A percentile compares a stretch with the other conserved stretches of the same genome.
These are phyloP conservation scores for Pyronema domesticum DNA, from an alignment of 495 filamentous ascomycete species.

Conservation along the genomic window DNA sequence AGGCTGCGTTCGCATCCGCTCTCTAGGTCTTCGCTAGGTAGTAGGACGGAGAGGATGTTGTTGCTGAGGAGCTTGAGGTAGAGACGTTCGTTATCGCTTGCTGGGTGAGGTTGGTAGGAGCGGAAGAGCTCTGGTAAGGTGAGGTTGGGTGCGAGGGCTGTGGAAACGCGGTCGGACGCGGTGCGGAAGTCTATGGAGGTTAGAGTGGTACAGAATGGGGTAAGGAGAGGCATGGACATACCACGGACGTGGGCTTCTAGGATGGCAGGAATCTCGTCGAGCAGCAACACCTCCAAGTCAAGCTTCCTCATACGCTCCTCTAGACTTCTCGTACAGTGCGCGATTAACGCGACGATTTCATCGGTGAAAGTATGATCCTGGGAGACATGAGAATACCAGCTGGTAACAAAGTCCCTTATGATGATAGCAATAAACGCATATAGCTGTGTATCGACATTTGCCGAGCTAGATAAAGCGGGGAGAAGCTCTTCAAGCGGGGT, in stretches of 20 bases:
- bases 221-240: slow-evolving; percentile 27
- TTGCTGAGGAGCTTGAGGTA: slow-evolving; percentile 15
- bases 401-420: slow-evolving; percentile 62
- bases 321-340: slow-evolving; percentile 69
- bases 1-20: slow-evolving; percentile 67
- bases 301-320: slow-evolving; percentile 68
- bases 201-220: background rate
- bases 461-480: slow-evolving; percentile 79
- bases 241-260: slow-evolving; percentile 65
- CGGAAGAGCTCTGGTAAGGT: slow-evolving; percentile 15
- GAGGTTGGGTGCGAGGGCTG: slow-evolving; percentile 10
- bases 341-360: slow-evolving; percentile 75
- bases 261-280: slow-evolving; percentile 78
- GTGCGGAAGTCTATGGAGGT: slow-evolving; percentile 25
- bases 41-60: slow-evolving; percentile 55
- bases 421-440: slow-evolving; percentile 83
- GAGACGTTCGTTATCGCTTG: slow-evolving; percentile 3
- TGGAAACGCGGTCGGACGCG: slow-evolving; percentile 10
- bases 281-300: slow-evolving; percentile 60
- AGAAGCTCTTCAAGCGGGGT: slow-evolving; percentile 57
- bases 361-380: slow-evolving; percentile 70
- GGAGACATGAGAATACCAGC: slow-evolving; percentile 86
- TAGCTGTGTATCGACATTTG: slow-evolving; percentile 77
- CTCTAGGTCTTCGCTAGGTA: slow-evolving; percentile 82
- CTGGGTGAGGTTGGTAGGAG: slow-evolving; percentile 20